phyloP scores from a whole-genome alignment of 2,329 filamentous ascomycete species.

The Monosporascus sp. region DNA sequence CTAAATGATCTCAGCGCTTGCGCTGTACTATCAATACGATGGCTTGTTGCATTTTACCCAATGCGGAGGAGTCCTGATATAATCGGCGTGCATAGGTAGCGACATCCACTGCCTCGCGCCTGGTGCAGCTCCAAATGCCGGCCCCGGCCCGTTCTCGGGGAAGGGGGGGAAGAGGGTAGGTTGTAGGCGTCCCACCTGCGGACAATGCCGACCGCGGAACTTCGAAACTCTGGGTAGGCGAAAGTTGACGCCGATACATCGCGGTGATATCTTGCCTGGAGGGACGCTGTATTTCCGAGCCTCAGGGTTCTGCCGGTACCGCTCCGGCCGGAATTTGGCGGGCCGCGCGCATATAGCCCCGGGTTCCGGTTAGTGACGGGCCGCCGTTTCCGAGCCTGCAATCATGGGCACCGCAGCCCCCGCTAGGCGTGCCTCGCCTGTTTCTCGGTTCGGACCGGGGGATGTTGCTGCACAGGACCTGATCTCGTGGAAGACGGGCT shows the following conservation, averaged over 20 bases:
- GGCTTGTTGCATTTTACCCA: slow-evolving; percentile 6
- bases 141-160: slow-evolving; percentile 11
- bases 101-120: slow-evolving; percentile 13
- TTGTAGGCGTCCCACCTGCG: slow-evolving; percentile 19
- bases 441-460: too few species aligned
- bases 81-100: slow-evolving; percentile 11
- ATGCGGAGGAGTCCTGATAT: slow-evolving; percentile 13
- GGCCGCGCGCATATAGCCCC: slow-evolving; percentile 14
- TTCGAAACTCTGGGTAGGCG: slow-evolving; percentile 20
- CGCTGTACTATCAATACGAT: too few species aligned
- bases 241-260: slow-evolving; percentile 24
- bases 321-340: slow-evolving; percentile 17
- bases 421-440: slow-evolving; percentile 4
- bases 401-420: slow-evolving; percentile 12
- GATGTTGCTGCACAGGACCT: slow-evolving; percentile 14
- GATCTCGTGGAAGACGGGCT: slow-evolving; percentile 23
- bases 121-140: slow-evolving; percentile 21
- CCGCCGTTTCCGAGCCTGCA: slow-evolving; percentile 16
- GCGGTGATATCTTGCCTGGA: slow-evolving; percentile 18
- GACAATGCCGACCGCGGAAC: slow-evolving; percentile 18
- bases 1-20: too few species aligned
- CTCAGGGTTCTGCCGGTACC: slow-evolving; percentile 22
- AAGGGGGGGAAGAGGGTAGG: slow-evolving; percentile 14
- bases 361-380: slow-evolving; percentile 16
- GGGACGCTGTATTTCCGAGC: slow-evolving; percentile 12